Percentiles rank a stretch among this genome's conserved stretches.
Conservation (phyloP, 2,329 filamentous ascomycete genomes). For the Endoconidiophora laricicola region DNA sequence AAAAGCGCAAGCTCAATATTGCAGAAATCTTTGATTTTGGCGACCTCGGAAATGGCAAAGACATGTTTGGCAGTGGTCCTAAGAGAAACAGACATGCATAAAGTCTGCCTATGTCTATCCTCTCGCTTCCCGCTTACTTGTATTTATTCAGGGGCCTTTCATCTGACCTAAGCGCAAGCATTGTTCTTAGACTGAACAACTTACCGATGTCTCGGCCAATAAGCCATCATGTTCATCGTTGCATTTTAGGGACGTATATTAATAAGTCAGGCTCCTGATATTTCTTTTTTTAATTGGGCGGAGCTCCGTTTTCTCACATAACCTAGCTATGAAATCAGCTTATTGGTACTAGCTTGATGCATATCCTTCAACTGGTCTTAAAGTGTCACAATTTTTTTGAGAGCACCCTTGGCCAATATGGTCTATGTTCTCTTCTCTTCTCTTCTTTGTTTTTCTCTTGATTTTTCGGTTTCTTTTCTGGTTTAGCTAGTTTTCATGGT, state of each 20-base stretch:
- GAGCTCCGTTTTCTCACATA: not conserved
- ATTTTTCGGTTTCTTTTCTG: not conserved
- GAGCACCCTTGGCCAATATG: not conserved
- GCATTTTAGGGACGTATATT: too few species aligned
- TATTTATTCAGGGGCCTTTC: too few species aligned
- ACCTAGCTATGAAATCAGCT: not conserved
- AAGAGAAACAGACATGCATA: slow-evolving; percentile 36
- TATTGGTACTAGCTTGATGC: not conserved
- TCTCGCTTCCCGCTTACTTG: not conserved
- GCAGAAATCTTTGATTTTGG: slow-evolving; percentile 61
- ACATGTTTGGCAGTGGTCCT: slow-evolving; percentile 32
- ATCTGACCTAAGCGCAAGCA: too few species aligned
- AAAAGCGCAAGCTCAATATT: slow-evolving; percentile 57
- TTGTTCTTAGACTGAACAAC: too few species aligned
- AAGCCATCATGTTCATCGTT: too few species aligned
- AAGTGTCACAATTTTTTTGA: too few species aligned
- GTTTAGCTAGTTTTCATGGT: not conserved
- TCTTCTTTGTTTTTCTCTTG: not conserved
- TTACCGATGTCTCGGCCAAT: too few species aligned
- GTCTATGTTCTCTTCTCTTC: not conserved
- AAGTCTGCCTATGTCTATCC: not conserved
- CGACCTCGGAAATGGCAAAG: slow-evolving; percentile 45
- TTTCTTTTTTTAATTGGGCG: too few species aligned
- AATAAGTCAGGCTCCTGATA: too few species aligned
- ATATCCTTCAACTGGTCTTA: not conserved